A percentile compares a stretch with the other conserved stretches of the same genome.
Conservation (phyloP, 805 yeast species). For the Lipomyces orientalis region DNA sequence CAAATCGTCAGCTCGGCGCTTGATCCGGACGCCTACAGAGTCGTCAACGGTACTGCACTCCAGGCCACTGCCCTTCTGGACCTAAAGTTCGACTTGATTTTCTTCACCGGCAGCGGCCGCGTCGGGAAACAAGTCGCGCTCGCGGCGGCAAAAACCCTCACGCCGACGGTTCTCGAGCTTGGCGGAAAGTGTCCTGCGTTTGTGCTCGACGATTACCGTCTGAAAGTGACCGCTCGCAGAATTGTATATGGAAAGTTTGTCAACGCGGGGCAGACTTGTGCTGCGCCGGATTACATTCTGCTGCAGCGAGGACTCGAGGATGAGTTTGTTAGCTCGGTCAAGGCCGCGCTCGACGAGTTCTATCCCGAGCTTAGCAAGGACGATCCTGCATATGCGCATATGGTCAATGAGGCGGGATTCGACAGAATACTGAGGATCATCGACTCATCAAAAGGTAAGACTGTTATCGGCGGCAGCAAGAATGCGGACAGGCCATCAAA, state of each 20-base stretch:
- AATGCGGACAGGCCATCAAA: slow-evolving; percentile 47
- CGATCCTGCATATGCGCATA: slow-evolving; percentile 59
- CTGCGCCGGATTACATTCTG: slow-evolving; percentile 78
- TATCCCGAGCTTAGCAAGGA: slow-evolving; percentile 51
- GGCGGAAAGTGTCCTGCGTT: slow-evolving; percentile 94
- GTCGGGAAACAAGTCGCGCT: slow-evolving; percentile 80
- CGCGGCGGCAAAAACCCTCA: slow-evolving; percentile 83
- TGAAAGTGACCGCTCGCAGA: slow-evolving; percentile 59
- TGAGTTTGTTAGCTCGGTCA: slow-evolving; percentile 54
- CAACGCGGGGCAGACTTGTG: slow-evolving; percentile 91
- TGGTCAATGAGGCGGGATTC: slow-evolving; percentile 62
- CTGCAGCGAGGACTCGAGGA: slow-evolving; percentile 51
- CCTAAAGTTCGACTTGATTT: slow-evolving; percentile 76
- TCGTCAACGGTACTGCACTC: slow-evolving; percentile 74
- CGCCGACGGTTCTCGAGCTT: slow-evolving; percentile 82
- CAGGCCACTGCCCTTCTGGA: slow-evolving; percentile 66
- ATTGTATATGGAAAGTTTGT: slow-evolving; percentile 77
- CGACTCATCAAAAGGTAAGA: slow-evolving; percentile 40
- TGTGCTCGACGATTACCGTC: slow-evolving; percentile 57
- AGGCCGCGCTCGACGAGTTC: slow-evolving; percentile 52
- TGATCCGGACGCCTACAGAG: slow-evolving; percentile 61
- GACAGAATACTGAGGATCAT: slow-evolving; percentile 55
- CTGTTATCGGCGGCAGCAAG: slow-evolving; percentile 41
- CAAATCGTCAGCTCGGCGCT: slow-evolving; percentile 58
- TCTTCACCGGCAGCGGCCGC: slow-evolving; percentile 79